Base-by-base conservation (phyloP, 805 yeast genomes). In the Candida caryicola region DNA sequence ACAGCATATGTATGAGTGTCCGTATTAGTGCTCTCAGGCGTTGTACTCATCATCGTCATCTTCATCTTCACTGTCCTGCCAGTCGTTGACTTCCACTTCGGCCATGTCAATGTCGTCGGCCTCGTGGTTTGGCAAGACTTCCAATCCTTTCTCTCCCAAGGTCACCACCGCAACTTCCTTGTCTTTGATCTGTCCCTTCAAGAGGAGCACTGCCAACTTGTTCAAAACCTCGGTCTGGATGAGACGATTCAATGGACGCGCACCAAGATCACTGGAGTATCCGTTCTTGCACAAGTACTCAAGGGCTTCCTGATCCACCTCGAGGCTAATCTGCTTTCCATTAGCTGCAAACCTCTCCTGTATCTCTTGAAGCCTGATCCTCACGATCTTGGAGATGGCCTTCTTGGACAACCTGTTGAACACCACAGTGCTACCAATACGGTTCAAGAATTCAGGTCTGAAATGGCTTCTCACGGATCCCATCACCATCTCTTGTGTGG, bases 361-460 rank as follows among this genome's bases (percentile, higher is more conserved):
- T 43, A 93, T 84, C 62, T 93, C 99, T 41, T 69, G 62, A 48
- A 93, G 68, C 56, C 99, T 77, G 47, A 93, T 82, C 43, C 79
- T 80, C 32, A 93, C 96, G 55, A 93, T 93, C 79, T 86, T 87
- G 51, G 87, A 77, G 49, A 93, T 93, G 1, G 97, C 95, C 62
- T 84, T 83, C 72, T 81, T 84, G 13, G 96, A 86, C 48, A 93
- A 74, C 51, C 95, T 79, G 75, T 93, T 93, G 77, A 93, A 93
- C 16, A 93, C 84, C 21, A 91, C 88, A 50, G 87, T 90, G 5
- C 95, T 86, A 2, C 95, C 83, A 47, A 93, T 91, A 73, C 99
- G 85, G 75, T 93, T 93, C 54, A 93, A 73, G 71, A 93, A 93
- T 66, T 93, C 99, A 4, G 99, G 99, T 62, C 98, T 80, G 79